Conservation (phyloP, 1,284 basidiomycete species). For the Sporisorium exsertum region DNA sequence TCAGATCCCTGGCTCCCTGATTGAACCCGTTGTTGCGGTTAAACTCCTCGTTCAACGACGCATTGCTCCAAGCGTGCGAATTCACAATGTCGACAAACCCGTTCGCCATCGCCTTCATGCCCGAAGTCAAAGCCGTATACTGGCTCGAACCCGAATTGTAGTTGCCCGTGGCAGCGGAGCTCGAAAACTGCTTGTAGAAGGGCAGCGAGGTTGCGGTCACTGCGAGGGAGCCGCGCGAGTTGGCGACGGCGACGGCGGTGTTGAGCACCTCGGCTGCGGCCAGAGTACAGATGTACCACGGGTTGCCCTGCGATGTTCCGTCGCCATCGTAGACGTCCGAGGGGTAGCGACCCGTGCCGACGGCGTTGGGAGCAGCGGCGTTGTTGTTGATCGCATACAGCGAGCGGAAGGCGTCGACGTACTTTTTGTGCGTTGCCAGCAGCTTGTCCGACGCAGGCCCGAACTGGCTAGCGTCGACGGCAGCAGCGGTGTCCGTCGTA, state of each 20-base stretch:
- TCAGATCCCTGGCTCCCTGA: slow-evolving; percentile 56
- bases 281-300: slow-evolving; percentile 57
- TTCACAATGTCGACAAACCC: slow-evolving; percentile 51
- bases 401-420: slow-evolving; percentile 51
- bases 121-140: slow-evolving; percentile 30
- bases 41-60: slow-evolving; percentile 54
- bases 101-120: slow-evolving; percentile 47
- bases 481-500: slow-evolving; percentile 20
- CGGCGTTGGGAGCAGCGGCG: slow-evolving; percentile 38
- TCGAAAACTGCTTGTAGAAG: slow-evolving; percentile 51
- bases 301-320: slow-evolving; percentile 46
- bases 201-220: slow-evolving; percentile 42
- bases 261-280: slow-evolving; percentile 55
- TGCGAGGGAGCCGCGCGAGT: slow-evolving; percentile 19
- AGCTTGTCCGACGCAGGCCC: slow-evolving; percentile 50
- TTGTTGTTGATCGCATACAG: slow-evolving; percentile 53
- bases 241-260: slow-evolving; percentile 35
- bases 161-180: slow-evolving; percentile 26
- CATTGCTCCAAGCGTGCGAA: slow-evolving; percentile 46
- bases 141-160: slow-evolving; percentile 22
- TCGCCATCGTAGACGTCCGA: slow-evolving; percentile 50
- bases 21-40: slow-evolving; percentile 47
- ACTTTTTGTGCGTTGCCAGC: slow-evolving; percentile 51
- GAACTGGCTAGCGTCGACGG: slow-evolving; percentile 32
- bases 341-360: slow-evolving; percentile 46